phyloP scores from a whole-genome alignment of 768 basidiomycete genomes.

The Tricholoma bakamatsutake region DNA sequence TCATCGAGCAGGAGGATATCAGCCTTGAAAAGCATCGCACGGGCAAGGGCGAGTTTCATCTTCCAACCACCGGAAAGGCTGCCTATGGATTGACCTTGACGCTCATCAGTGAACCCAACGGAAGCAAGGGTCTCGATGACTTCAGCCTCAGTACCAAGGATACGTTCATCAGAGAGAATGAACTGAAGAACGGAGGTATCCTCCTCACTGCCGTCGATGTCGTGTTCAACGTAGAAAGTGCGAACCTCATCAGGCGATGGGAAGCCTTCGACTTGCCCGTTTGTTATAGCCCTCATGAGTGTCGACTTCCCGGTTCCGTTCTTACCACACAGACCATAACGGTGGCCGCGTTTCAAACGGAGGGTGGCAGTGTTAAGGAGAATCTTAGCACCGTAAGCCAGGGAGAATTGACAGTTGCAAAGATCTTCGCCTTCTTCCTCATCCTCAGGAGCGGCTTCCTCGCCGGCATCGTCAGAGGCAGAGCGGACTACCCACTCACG shows the following conservation, averaged over 20 bases:
- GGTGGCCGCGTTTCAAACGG: constrained; percentile 97
- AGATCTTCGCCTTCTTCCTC: constrained; percentile 98
- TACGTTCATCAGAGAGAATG: constrained; percentile 80
- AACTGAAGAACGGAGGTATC: constrained; percentile 88
- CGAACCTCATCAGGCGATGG: constrained; percentile 95
- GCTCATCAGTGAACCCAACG: constrained; percentile 87
- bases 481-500: constrained; percentile 90
- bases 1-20: constrained; percentile 96
- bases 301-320: constrained; percentile 98
- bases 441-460: constrained; percentile 67
- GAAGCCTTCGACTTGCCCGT: constrained; percentile 96
- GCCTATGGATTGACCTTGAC: constrained; percentile 82
- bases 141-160: constrained; percentile 65
- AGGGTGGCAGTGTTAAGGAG: constrained; percentile 93
- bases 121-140: constrained; percentile 76
- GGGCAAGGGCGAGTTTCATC: constrained; percentile 97
- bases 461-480: constrained; percentile 70
- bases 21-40: constrained; percentile 97
- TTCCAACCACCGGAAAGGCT: constrained; percentile 98
- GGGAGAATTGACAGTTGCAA: constrained; percentile 98
- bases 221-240: constrained; percentile 99
- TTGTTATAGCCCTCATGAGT: constrained; percentile 89
- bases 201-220: constrained; percentile 93
- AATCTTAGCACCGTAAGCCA: constrained; percentile 98
- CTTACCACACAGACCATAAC: constrained; percentile 97